phyloP scores from a whole-genome alignment of 257 asterid genomes.

The Solanum infundibuliforme region DNA sequence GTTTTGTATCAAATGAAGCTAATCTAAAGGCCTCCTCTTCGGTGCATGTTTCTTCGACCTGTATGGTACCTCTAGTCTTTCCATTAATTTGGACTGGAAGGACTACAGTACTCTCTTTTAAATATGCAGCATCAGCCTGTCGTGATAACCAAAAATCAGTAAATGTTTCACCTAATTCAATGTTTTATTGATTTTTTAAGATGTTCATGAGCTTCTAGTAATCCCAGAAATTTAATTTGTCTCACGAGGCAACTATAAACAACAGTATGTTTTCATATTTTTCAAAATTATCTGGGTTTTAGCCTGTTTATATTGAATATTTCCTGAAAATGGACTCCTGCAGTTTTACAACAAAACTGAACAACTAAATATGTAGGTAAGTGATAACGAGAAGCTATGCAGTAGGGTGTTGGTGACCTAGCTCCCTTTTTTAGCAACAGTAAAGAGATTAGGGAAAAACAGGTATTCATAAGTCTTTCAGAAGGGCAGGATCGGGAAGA shows the following conservation, averaged over 20 bases:
- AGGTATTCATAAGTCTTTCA: background rate
- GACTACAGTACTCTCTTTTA: conserved; percentile 53
- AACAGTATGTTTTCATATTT: background rate
- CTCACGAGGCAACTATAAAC: background rate
- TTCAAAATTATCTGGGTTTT: background rate
- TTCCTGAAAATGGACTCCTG: background rate
- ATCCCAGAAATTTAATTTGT: background rate
- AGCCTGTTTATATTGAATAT: background rate
- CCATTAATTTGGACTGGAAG: conserved; percentile 92
- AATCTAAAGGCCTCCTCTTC: conserved; percentile 71
- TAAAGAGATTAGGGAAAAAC: background rate
- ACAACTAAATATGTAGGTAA: background rate
- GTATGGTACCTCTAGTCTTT: conserved; percentile 88
- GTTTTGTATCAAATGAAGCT: conserved; percentile 62
- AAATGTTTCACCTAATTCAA: background rate
- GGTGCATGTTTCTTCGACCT: conserved; percentile 63
- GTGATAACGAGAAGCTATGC: background rate
- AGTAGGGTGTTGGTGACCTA: background rate
- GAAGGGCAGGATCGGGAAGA: background rate
- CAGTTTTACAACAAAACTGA: background rate
- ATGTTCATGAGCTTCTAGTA: background rate
- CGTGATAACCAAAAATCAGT: background rate
- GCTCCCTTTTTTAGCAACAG: background rate
- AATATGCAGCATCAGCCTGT: conserved; percentile 72
- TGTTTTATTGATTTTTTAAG: background rate